Percentiles rank a stretch among this genome's conserved stretches.
Conservation (phyloP, 176 grass and related monocot genomes). For the Ampelocalamus luodianensis region DNA sequence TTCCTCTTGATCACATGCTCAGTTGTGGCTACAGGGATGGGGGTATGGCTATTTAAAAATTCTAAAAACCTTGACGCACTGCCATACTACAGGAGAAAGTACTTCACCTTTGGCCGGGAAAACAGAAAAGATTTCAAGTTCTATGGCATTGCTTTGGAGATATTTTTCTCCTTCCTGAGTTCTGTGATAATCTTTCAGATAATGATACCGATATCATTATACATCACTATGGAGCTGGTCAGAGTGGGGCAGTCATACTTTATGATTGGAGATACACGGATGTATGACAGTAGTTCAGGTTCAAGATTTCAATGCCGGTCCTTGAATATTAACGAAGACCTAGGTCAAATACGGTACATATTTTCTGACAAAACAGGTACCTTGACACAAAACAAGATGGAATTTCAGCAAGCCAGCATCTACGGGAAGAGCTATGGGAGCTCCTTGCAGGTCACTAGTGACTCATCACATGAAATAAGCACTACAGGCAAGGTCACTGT, state of each 20-base stretch:
- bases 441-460: constrained; percentile 60
- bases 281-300: constrained; percentile 90
- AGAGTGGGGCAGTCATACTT: constrained; percentile 96
- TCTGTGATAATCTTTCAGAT: constrained; percentile 99
- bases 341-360: constrained; percentile 95
- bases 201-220: constrained; percentile 99
- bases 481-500: constrained; percentile 75
- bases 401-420: constrained; percentile 87
- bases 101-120: constrained; percentile 68
- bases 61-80: constrained; percentile 77
- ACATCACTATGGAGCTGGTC: constrained; percentile 99
- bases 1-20: constrained; percentile 95
- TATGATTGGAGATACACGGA: constrained; percentile 94
- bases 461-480: constrained; percentile 66
- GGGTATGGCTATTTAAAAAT: constrained; percentile 86
- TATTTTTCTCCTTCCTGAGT: constrained; percentile 99
- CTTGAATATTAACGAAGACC: constrained; percentile 98
- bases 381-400: constrained; percentile 98
- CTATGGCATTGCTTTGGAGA: constrained; percentile 89
- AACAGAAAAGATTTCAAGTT: constrained; percentile 94
- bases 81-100: constrained; percentile 96
- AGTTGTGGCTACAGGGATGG: constrained; percentile 98
- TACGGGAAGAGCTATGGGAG: constrained; percentile 91
- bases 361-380: constrained; percentile 99
- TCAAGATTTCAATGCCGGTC: constrained; percentile 99